Evolutionary conservation across 2,329 filamentous ascomycete genomes (phyloP).

Genomic region (Zymoseptoria ardabiliae): DNA sequence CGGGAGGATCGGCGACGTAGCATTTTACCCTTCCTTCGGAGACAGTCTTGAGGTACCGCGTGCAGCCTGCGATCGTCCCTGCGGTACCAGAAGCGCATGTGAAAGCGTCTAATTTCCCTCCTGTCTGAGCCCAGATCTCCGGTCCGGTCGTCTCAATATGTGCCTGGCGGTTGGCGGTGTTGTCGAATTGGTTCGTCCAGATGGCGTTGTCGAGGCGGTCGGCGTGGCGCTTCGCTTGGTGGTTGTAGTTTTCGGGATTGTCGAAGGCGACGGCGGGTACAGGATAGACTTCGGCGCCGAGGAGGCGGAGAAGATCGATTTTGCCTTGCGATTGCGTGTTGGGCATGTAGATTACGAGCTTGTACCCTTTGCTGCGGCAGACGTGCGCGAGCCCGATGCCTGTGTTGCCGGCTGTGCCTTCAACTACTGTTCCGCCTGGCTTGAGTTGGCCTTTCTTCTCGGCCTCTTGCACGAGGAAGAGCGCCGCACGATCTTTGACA

Average conservation of each 20-base stretch:
- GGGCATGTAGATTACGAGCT: slow-evolving; percentile 98
- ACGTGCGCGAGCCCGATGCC: slow-evolving; percentile 97
- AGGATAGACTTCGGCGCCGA: slow-evolving; percentile 92
- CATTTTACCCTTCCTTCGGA: slow-evolving; percentile 72
- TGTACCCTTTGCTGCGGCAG: slow-evolving; percentile 84
- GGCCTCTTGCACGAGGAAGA: slow-evolving; percentile 89
- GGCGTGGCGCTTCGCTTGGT: slow-evolving; percentile 87
- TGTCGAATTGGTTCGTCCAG: slow-evolving; percentile 99
- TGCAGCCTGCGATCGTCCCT: slow-evolving; percentile 82
- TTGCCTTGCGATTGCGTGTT: slow-evolving; percentile 98
- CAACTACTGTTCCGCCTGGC: slow-evolving; percentile 87
- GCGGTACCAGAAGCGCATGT: slow-evolving; percentile 91
- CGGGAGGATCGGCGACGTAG: slow-evolving; percentile 89
- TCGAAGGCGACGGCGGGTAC: slow-evolving; percentile 95
- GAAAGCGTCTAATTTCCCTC: slow-evolving; percentile 81
- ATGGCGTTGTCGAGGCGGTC: slow-evolving; percentile 78
- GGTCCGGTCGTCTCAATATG: slow-evolving; percentile 96
- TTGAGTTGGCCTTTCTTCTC: slow-evolving; percentile 77
- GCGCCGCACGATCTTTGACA: slow-evolving; percentile 91
- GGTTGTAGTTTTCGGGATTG: slow-evolving; percentile 95
- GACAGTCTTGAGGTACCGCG: slow-evolving; percentile 78
- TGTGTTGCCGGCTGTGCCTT: slow-evolving; percentile 96
- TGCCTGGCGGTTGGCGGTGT: slow-evolving; percentile 83
- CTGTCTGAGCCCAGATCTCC: slow-evolving; percentile 92
- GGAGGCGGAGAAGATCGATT: slow-evolving; percentile 80